Base-by-base conservation (phyloP, 345 rosid genomes). In the Syzygium aromaticum region DNA sequence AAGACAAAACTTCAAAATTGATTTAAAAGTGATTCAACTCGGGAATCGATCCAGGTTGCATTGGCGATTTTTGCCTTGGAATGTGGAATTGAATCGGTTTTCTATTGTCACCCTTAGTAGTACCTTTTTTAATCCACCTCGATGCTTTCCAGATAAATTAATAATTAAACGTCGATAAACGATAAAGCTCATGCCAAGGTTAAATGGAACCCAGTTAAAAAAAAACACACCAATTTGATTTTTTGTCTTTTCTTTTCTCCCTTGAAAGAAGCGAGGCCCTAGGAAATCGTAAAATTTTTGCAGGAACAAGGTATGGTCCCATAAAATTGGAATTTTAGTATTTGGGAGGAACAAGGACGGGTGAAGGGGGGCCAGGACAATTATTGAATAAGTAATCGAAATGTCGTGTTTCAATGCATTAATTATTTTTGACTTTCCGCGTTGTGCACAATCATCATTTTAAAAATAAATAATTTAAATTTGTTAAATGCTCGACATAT, bases 281-380 rank as follows among this genome's bases (percentile, higher is more conserved):
- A 16, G 77, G 77, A 64, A 30, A 30, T 64, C 40, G 77, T 11
- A 64, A 64, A 64, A 30, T 64, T 64, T 64, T 64, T 64, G 77
- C 23, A 33, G 43, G 77, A 64, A 64, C 77, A 64, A 33, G 77
- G 21, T 63, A 63, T 19, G 16, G 77, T 64, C 77, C 77, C 77
- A 64, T 64, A 64, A 64, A 64, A 64, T 64, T 64, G 77, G 77
- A 64, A 64, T 64, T 64, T 64, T 64, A 64, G 43, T 64, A 30
- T 64, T 64, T 30, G 40, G 16, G 77, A 30, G 5, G 19, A 33
- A 30, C 77, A 30, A 64, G 77, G 77, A 64, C 43, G 43, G 8
- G 22, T 0, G 0, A 11, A 15, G 77, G 43, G 30, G 22, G 43
- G 6, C 40, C 1, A 61, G 4, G 73, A n/a, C 0, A 61, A 0